phyloP scores from a whole-genome alignment of 108 stramenopile genomes.

The Nannochloropsis gaditana region DNA sequence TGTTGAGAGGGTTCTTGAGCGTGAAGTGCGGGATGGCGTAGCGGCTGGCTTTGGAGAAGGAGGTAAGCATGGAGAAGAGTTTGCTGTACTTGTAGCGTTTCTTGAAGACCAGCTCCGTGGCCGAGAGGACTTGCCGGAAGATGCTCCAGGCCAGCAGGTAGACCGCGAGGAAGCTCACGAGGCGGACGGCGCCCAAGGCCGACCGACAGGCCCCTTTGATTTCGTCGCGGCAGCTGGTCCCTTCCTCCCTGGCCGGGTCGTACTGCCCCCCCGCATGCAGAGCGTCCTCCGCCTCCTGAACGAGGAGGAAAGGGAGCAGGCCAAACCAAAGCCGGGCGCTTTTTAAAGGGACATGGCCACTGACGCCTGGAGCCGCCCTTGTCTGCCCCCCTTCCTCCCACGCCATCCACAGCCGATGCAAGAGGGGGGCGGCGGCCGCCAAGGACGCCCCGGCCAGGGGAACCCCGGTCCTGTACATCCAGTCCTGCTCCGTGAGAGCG shows the following conservation, averaged over 20 bases:
- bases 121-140: background rate
- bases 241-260: background rate
- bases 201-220: background rate
- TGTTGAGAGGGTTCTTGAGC: conserved; percentile 48
- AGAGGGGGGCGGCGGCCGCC: background rate
- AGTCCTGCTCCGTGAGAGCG: conserved; percentile 26
- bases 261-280: background rate
- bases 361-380: background rate
- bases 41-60: conserved; percentile 35
- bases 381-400: background rate
- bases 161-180: background rate
- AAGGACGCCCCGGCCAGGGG: conserved; percentile 25
- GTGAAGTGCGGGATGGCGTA: conserved; percentile 47
- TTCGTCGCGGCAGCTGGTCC: background rate
- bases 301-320: background rate
- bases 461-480: conserved; percentile 26
- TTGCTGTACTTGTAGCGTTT: conserved; percentile 45
- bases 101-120: background rate
- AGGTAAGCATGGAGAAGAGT: conserved; percentile 44
- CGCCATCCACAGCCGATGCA: background rate
- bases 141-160: background rate
- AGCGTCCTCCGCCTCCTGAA: background rate
- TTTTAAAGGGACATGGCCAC: background rate
- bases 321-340: background rate
- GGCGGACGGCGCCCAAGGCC: background rate